Evolutionary conservation across 805 yeast genomes (phyloP).

Genomic region (Candida mattraensis): DNA sequence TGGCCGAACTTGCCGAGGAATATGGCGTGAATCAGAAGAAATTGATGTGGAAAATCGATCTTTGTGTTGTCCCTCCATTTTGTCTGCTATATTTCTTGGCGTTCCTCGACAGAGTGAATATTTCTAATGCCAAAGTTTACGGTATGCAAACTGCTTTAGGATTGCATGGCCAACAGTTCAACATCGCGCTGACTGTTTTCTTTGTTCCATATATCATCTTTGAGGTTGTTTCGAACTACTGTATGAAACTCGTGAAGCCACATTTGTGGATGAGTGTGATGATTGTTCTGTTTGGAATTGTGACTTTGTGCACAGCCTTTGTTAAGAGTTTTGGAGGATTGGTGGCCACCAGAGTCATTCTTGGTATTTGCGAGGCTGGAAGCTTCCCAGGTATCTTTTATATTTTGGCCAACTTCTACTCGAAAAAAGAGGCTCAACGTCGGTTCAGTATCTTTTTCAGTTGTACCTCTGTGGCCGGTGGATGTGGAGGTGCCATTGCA

Average conservation of each 20-base stretch:
- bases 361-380: conserved; percentile 70
- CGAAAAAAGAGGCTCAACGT: conserved; percentile 64
- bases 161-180: conserved; percentile 58
- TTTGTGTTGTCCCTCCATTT: conserved; percentile 74
- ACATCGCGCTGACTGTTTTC: conserved; percentile 65
- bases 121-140: conserved; percentile 76
- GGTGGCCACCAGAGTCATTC: conserved; percentile 59
- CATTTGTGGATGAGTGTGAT: conserved; percentile 62
- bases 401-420: conserved; percentile 64
- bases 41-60: conserved; percentile 64
- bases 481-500: conserved; percentile 75
- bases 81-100: conserved; percentile 73
- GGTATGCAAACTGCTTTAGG: conserved; percentile 59
- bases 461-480: conserved; percentile 75
- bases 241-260: conserved; percentile 58
- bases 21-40: conserved; percentile 52
- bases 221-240: conserved; percentile 64
- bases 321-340: conserved; percentile 58
- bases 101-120: conserved; percentile 78
- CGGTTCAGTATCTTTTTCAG: conserved; percentile 69
- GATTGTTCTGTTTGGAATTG: conserved; percentile 62
- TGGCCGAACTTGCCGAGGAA: conserved; percentile 41
- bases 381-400: conserved; percentile 77
- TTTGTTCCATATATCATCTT: conserved; percentile 68
- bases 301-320: conserved; percentile 67